These are phyloP conservation scores for Serendipita vermifera DNA, from an alignment of 768 basidiomycete species.

Conservation along the genomic window DNA sequence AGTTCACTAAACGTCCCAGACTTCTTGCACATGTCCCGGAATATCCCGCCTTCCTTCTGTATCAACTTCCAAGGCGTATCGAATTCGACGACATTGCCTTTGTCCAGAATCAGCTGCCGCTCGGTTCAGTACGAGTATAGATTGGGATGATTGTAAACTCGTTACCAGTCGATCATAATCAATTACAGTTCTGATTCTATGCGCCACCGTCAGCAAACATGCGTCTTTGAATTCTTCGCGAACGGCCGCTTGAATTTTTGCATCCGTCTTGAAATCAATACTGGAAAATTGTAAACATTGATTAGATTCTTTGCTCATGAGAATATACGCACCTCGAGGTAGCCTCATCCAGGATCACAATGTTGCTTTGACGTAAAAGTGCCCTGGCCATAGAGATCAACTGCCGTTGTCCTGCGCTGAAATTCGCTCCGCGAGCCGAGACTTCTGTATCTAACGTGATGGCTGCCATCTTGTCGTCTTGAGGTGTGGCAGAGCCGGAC, in stretches of 20 bases:
- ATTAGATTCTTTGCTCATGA: neutral
- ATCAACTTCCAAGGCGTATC: conserved; percentile 42
- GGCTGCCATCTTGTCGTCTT: neutral
- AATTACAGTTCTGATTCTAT: conserved; percentile 63
- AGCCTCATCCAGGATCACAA: conserved; percentile 10
- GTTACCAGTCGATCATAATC: conserved; percentile 64
- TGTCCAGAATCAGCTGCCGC: conserved; percentile 20
- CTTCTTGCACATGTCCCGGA: conserved; percentile 55
- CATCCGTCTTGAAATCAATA: neutral
- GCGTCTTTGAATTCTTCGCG: conserved; percentile 11
- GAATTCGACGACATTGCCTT: conserved; percentile 34
- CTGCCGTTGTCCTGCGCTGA: conserved; percentile 1
- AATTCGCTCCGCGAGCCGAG: conserved; percentile 5
- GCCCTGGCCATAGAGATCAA: neutral
- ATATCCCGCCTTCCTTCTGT: conserved; percentile 37
- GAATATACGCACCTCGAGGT: conserved; percentile 5
- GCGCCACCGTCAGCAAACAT: conserved; percentile 39
- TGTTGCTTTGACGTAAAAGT: conserved; percentile 8
- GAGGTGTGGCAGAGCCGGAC: neutral
- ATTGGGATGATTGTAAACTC: conserved; percentile 45
- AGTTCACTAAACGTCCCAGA: conserved; percentile 52
- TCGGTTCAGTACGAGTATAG: neutral
- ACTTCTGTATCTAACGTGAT: conserved; percentile 8
- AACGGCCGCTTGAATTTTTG: conserved; percentile 10
- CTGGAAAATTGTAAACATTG: neutral